Evolutionary conservation across 768 basidiomycete genomes (phyloP), one percentile per base, ranked within the genome.

Genomic region (Hericium erinaceus): DNA sequence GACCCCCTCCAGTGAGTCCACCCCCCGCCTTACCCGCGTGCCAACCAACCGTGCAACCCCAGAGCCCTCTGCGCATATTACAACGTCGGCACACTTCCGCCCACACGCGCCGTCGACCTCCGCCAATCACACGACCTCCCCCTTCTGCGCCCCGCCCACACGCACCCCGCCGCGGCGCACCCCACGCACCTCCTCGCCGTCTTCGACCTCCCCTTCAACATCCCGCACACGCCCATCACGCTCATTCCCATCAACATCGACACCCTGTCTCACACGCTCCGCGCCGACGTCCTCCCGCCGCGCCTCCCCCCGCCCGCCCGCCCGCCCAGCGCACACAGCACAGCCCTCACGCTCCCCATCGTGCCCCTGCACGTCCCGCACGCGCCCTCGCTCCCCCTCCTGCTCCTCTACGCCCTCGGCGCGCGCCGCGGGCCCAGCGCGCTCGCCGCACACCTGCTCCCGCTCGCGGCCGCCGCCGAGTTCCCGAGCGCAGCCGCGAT

Each of bases 401-500:
- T 60, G 13, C 52, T 62, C 15, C 54, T 58, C 16, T 57, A 52
- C 38, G 48, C 55, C 3, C 57, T 58, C n/a, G 56, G 50, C 44
- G 52, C 60, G 15, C 58, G 55, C 26, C 15, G 28, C 15, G 56
- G 57, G 49, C 58, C 61, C 13, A 57, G 59, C 56, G 50, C 58
- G 2, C 55, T 61, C 48, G 61, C 61, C 11, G 56, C 58, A 6
- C 38, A 37, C 1, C 61, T 62, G 26, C 56, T 57, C 18, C 58
- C 61, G 8, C 37, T 57, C 28, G 56, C 56, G 20, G 61, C 57
- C 39, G 59, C 54, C n/a, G 58, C 51, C 52, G 58, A 57, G 54
- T 60, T 62, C 39, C 58, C 61, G 11, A 57, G 56, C 3, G 58
- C 55, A 11, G 61, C 58, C 70, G 71, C 67, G 73, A 59, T 58